A percentile compares a stretch with the other conserved stretches of the same genome.
Evolutionary conservation across 2,329 filamentous ascomycete species (phyloP).

Genomic region (Claviceps citrina): DNA sequence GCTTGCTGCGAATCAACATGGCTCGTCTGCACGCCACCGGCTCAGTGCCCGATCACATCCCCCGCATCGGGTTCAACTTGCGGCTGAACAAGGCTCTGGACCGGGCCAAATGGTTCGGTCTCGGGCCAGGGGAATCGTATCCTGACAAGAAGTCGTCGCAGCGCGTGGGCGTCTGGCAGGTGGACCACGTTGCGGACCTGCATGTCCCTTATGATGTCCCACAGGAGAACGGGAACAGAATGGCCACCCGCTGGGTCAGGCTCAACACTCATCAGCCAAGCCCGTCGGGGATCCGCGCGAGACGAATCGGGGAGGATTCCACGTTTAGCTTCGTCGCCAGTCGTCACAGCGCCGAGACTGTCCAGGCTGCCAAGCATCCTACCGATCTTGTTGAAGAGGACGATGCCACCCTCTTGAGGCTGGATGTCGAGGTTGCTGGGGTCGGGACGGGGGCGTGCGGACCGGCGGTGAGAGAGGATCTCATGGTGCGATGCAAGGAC

Average conservation of each 20-base stretch:
- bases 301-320: conserved; percentile 8
- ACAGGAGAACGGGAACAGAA: conserved; percentile 51
- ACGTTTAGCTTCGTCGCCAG: conserved; percentile 39
- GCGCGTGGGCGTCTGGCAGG: conserved; percentile 33
- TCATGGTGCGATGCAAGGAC: conserved; percentile 26
- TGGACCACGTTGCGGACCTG: conserved; percentile 29
- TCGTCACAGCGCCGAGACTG: conserved; percentile 33
- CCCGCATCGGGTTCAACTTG: conserved; percentile 46
- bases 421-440: conserved; percentile 32
- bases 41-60: conserved; percentile 37
- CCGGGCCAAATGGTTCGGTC: conserved; percentile 42
- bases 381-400: conserved; percentile 41
- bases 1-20: conserved; percentile 30
- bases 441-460: conserved; percentile 35
- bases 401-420: conserved; percentile 26
- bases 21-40: conserved; percentile 29
- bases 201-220: conserved; percentile 49
- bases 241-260: conserved; percentile 42
- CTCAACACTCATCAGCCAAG: conserved; percentile 11
- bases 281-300: conserved; percentile 10
- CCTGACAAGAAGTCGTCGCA: conserved; percentile 45
- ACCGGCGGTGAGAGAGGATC: conserved; percentile 29
- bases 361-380: conserved; percentile 47
- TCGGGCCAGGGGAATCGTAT: conserved; percentile 49
- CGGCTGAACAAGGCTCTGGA: conserved; percentile 31